Evolutionary conservation across 2,329 filamentous ascomycete species (phyloP).

Genomic region (Graphilbum fragrans): DNA sequence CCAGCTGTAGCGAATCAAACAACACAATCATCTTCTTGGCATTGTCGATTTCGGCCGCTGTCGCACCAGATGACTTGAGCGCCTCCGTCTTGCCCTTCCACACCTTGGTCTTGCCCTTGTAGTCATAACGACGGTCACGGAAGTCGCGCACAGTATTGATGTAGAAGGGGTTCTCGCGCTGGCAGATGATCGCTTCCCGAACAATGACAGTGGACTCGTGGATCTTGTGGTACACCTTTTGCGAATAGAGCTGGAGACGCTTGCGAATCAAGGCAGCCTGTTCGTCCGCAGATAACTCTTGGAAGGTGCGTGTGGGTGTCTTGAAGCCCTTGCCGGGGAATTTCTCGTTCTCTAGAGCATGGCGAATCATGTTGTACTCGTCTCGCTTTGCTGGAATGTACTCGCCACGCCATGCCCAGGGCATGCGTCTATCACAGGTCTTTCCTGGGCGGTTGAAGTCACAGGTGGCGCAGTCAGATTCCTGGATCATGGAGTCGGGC

Average conservation of each 20-base stretch:
- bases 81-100: conserved; percentile 96
- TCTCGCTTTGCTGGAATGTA: conserved; percentile 92
- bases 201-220: conserved; percentile 88
- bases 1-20: conserved; percentile 89
- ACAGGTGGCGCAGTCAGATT: conserved; percentile 91
- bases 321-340: conserved; percentile 74
- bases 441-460: conserved; percentile 98
- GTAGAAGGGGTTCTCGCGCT: conserved; percentile 96
- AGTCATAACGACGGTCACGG: conserved; percentile 93
- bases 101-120: conserved; percentile 94
- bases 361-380: conserved; percentile 98
- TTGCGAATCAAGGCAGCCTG: conserved; percentile 74
- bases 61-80: conserved; percentile 71
- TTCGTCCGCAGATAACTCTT: conserved; percentile 71
- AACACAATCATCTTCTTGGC: conserved; percentile 98
- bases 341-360: conserved; percentile 80
- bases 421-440: conserved; percentile 86
- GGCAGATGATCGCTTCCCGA: conserved; percentile 94
- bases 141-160: conserved; percentile 94
- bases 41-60: conserved; percentile 67
- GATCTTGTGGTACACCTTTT: conserved; percentile 99
- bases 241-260: conserved; percentile 81
- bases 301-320: conserved; percentile 59
- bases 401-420: conserved; percentile 97
- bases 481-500: conserved; percentile 96